These are phyloP conservation scores for Pelargonium cotyledonis DNA, from an alignment of 441 rosid species.

Conservation along the genomic window DNA sequence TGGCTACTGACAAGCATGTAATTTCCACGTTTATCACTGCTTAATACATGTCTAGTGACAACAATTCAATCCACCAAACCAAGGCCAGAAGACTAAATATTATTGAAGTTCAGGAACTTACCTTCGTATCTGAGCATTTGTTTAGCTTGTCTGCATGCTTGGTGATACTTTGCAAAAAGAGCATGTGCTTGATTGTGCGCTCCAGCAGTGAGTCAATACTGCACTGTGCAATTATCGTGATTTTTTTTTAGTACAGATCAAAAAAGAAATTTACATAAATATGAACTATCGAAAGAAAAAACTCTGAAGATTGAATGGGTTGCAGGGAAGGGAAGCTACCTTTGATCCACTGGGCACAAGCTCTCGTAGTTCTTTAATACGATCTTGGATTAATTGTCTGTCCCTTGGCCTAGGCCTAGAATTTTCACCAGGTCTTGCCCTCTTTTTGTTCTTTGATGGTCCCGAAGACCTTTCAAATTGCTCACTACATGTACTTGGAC, in stretches of 20 bases:
- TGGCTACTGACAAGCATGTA: not conserved
- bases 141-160: constrained; percentile 85
- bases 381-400: constrained; percentile 92
- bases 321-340: constrained; percentile 44
- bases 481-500: constrained; percentile 62
- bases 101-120: constrained; percentile 20
- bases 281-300: constrained; percentile 14
- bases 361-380: constrained; percentile 90
- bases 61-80: not conserved
- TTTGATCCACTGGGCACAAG: constrained; percentile 91
- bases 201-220: constrained; percentile 95
- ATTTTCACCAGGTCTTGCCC: constrained; percentile 81
- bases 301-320: constrained; percentile 15
- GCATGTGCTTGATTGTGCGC: constrained; percentile 90
- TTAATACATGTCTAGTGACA: constrained; percentile 1
- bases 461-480: constrained; percentile 53
- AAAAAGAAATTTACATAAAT: constrained; percentile 14
- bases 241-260: constrained; percentile 27
- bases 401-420: constrained; percentile 92
- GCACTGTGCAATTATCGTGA: constrained; percentile 67
- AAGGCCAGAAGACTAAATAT: constrained; percentile 1
- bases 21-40: not conserved
- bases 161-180: constrained; percentile 69
- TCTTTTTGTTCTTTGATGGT: constrained; percentile 63
- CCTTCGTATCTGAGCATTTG: constrained; percentile 64